Conservation (phyloP, 257 asterid species). For the Oldenlandia corymbosa region DNA sequence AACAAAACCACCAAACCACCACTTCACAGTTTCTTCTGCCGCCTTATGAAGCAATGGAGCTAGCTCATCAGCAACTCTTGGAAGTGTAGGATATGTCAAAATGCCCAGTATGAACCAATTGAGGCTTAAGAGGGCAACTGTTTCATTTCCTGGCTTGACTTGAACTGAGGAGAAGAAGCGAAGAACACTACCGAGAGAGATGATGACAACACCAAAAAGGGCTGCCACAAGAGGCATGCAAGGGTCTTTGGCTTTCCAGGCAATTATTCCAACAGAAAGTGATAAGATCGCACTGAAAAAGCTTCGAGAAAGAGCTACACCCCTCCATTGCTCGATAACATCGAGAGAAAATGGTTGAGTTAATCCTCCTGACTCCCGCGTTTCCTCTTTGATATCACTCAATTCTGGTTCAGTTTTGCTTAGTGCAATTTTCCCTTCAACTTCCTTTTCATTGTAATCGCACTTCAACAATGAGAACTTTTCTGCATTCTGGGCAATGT, state of each 20-base stretch:
- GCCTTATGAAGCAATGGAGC: constrained; percentile 19
- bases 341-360: background rate
- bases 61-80: constrained; percentile 31
- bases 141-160: constrained; percentile 43
- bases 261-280: constrained; percentile 49
- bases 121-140: constrained; percentile 60
- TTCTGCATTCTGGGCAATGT: background rate
- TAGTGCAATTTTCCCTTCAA: no score
- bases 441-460: background rate
- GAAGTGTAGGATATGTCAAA: constrained; percentile 45
- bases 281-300: constrained; percentile 47
- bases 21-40: background rate
- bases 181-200: constrained; percentile 50
- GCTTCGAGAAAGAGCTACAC: constrained; percentile 46
- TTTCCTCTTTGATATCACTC: constrained; percentile 11
- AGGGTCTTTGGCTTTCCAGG: constrained; percentile 54
- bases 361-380: background rate
- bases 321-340: constrained; percentile 23
- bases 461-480: constrained; percentile 8
- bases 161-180: constrained; percentile 30
- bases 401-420: constrained; percentile 8
- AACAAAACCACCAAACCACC: background rate
- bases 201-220: constrained; percentile 43
- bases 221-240: constrained; percentile 66
- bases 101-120: constrained; percentile 73